Percentiles rank a stretch among this genome's conserved stretches.
phyloP scores from a whole-genome alignment of 768 basidiomycete genomes.

The Mycena maculata region DNA sequence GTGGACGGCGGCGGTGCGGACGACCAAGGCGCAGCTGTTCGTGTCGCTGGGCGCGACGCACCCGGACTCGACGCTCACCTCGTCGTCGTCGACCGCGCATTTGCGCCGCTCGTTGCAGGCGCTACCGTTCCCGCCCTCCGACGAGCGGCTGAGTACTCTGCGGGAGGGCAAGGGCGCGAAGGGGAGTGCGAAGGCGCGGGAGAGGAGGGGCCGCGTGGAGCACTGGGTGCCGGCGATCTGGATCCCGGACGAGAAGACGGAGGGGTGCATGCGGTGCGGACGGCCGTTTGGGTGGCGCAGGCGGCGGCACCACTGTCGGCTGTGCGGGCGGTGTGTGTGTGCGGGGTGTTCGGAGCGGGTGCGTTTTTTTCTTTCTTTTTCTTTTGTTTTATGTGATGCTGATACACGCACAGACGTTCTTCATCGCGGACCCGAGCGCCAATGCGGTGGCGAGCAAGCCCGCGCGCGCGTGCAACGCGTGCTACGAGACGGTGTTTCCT shows the following conservation, averaged over 20 bases:
- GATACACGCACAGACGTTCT: conserved; percentile 76
- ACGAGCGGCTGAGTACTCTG: conserved; percentile 53
- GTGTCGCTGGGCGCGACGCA: conserved; percentile 75
- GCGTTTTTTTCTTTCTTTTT: conserved; percentile 33
- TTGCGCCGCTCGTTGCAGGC: conserved; percentile 80
- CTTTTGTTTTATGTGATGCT: not conserved
- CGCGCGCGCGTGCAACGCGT: conserved; percentile 86
- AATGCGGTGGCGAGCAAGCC: conserved; percentile 62
- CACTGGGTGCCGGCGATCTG: conserved; percentile 93
- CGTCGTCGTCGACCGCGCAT: conserved; percentile 80
- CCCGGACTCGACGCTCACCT: conserved; percentile 85
- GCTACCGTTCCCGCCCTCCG: conserved; percentile 71
- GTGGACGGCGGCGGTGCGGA: conserved; percentile 76
- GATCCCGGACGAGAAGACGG: conserved; percentile 90
- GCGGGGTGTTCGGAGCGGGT: conserved; percentile 86
- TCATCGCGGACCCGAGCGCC: conserved; percentile 69
- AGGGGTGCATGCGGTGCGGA: conserved; percentile 87
- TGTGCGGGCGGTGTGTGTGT: conserved; percentile 90
- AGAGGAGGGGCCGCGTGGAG: conserved; percentile 69
- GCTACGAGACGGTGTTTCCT: conserved; percentile 90
- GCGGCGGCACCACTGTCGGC: conserved; percentile 85
- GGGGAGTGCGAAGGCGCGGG: conserved; percentile 39
- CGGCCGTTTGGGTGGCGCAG: conserved; percentile 81
- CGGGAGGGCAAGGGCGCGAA: conserved; percentile 28
- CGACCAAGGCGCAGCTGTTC: conserved; percentile 78